Base-by-base conservation (phyloP, 257 asterid genomes). In the Mentha longifolia region DNA sequence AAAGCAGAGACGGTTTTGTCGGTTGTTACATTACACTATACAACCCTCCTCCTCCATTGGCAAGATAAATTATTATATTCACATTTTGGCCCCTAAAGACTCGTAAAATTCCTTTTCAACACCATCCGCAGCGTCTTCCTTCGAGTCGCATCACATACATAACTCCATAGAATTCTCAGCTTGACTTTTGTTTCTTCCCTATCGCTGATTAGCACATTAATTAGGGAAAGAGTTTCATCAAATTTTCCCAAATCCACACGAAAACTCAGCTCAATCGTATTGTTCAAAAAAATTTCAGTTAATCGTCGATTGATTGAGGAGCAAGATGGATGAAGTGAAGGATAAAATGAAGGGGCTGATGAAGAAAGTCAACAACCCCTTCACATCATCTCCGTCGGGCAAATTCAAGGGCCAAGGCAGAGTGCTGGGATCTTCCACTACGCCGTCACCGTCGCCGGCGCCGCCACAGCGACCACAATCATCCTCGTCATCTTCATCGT, bases 361-460 rank as follows among this genome's bases (percentile, higher is more conserved):
- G 88, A 95, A 95, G 78, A 95, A 95, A 79, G 92, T 87, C 79
- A 85, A 86, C 86, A 83, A 74, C 47, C 87, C 92, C 6, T 87
- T 87, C 61, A 76, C 95, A 47, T 85, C 95, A 15, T 86, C 94
- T 14, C 76, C 87, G 17, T 83, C 99, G 7, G 91, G 88, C 60
- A 88, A 86, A 82, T 95, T 95, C 82, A 88, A 92, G 77, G 99
- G 99, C 71, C 95, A 82, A 65, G 97, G 98, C 59, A 82, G 96
- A 81, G 92, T 87, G 1, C 80, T 95, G 85, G 98, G 99, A 43
- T 79, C 93, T 3, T 77, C 97, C n/a, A 64, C 80, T 0, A 56
- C 89, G 50, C 70, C 89, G 25, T 47, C 88, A 28, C 74, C 90
- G 10, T 55, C 85, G 7, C 68, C 84, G 20, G 22, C 66, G 67